A percentile compares a stretch with the other conserved stretches of the same genome.
These are phyloP conservation scores for Linderniella brevidens DNA, from an alignment of 257 asterid species.

Conservation along the genomic window DNA sequence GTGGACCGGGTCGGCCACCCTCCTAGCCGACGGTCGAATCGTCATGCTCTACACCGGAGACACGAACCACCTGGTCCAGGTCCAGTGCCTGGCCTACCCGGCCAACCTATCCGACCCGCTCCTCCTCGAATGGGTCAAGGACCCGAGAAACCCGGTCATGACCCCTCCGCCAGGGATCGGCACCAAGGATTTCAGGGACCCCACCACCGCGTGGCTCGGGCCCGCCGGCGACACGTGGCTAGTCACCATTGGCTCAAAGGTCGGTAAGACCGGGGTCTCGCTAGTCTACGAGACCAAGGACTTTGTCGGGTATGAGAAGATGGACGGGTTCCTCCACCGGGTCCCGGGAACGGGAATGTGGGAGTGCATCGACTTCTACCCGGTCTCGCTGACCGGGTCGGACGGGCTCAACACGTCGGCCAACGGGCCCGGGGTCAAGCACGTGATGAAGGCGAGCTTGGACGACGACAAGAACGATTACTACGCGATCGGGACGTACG, in stretches of 20 bases:
- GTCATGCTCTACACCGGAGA: constrained; percentile 11
- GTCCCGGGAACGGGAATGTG: constrained; percentile 27
- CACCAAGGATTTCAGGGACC: constrained; percentile 24
- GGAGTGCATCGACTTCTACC: constrained; percentile 42
- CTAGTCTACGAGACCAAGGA: constrained; percentile 21
- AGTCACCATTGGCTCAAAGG: constrained; percentile 18
- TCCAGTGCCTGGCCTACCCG: constrained; percentile 10
- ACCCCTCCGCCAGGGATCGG: constrained; percentile 9
- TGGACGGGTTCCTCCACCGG: constrained; percentile 16
- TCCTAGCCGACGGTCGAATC: constrained; percentile 3
- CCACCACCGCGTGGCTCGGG: constrained; percentile 37
- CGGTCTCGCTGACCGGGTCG: constrained; percentile 11
- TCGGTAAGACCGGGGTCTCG: constrained; percentile 13
- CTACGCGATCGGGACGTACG: constrained; percentile 23
- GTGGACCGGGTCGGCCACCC: constrained; percentile 16
- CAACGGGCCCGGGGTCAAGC: constrained; percentile 13
- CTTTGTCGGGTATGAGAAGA: constrained; percentile 10
- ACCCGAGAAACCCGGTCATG: constrained; percentile 7
- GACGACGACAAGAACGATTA: constrained; percentile 18
- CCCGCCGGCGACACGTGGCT: constrained; percentile 24
- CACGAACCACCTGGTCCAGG: neutral
- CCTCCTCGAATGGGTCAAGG: constrained; percentile 10
- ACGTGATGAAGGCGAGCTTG: constrained; percentile 26
- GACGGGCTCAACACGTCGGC: constrained; percentile 23
- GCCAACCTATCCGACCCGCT: constrained; percentile 10